Percentiles rank a stretch among this genome's conserved stretches.
Evolutionary conservation across 805 yeast genomes (phyloP).

Genomic region (Candida parachauliodes): DNA sequence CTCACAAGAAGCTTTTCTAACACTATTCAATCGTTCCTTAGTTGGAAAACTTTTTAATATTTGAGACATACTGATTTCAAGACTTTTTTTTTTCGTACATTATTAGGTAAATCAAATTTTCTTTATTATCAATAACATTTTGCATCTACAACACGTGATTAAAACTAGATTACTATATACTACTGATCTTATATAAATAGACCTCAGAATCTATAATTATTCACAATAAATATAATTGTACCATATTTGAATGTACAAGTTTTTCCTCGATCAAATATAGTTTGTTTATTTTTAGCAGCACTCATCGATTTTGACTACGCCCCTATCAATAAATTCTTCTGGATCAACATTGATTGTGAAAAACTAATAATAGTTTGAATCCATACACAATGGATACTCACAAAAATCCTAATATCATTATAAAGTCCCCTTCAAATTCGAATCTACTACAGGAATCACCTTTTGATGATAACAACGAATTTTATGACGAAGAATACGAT

Average conservation of each 20-base stretch:
- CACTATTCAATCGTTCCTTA: constrained; percentile 48
- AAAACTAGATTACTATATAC: background rate
- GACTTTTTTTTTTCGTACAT: no score
- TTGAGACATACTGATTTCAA: no score
- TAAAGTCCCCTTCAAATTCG: constrained; percentile 2
- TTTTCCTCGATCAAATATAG: no score
- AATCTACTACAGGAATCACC: background rate
- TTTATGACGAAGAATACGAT: constrained; percentile 12
- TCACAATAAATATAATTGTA: no score
- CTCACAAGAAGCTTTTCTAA: constrained; percentile 57
- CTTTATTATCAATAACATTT: background rate
- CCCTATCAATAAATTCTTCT: background rate
- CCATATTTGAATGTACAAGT: no score
- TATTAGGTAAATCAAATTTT: background rate
- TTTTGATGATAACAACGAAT: constrained; percentile 1
- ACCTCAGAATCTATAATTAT: no score
- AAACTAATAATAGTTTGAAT: background rate
- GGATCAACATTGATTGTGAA: background rate
- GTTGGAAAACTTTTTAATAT: constrained; percentile 38
- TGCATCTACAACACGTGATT: constrained; percentile 1
- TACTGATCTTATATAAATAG: no score
- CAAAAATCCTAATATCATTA: constrained; percentile 1
- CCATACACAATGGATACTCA: background rate
- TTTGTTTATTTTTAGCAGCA: background rate
- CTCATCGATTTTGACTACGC: background rate